Conservation (phyloP, 371 early-diverging fungal genomes). For the Haplosporangium sp. region DNA sequence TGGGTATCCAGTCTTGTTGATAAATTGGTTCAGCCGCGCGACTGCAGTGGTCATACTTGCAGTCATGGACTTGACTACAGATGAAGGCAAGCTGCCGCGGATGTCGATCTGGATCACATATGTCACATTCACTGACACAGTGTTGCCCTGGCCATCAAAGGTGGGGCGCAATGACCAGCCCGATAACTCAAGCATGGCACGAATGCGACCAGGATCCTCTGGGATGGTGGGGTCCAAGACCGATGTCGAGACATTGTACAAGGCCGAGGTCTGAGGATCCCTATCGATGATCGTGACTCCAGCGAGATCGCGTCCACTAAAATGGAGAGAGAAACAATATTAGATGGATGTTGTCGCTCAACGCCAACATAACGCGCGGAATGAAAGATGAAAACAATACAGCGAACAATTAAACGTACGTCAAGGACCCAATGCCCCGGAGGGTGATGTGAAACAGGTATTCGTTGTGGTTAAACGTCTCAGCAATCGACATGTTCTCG, state of each 20-base stretch:
- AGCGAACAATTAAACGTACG: conserved; percentile 26
- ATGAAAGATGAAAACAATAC: background rate
- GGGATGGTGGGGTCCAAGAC: conserved; percentile 66
- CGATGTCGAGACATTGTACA: conserved; percentile 71
- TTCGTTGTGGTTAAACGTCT: conserved; percentile 70
- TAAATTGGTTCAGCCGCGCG: conserved; percentile 41
- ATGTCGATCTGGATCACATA: conserved; percentile 70
- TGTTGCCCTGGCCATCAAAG: conserved; percentile 59
- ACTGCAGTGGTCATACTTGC: conserved; percentile 43
- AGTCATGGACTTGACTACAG: conserved; percentile 45
- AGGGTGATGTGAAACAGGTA: conserved; percentile 64
- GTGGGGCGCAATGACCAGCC: conserved; percentile 71
- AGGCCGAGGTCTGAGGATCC: conserved; percentile 63
- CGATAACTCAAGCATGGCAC: conserved; percentile 64
- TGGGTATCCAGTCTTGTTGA: conserved; percentile 51
- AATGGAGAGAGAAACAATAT: background rate
- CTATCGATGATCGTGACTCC: conserved; percentile 67
- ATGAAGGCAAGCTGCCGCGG: conserved; percentile 34
- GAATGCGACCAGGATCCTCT: conserved; percentile 60
- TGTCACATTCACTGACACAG: conserved; percentile 60
- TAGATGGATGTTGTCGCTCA: background rate
- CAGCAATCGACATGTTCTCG: conserved; percentile 60
- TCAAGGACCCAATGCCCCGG: conserved; percentile 62
- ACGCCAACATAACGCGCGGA: background rate
- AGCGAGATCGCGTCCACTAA: conserved; percentile 62